Base-by-base conservation (phyloP, 176 grass and related monocot genomes). In the Juncus effusus region DNA sequence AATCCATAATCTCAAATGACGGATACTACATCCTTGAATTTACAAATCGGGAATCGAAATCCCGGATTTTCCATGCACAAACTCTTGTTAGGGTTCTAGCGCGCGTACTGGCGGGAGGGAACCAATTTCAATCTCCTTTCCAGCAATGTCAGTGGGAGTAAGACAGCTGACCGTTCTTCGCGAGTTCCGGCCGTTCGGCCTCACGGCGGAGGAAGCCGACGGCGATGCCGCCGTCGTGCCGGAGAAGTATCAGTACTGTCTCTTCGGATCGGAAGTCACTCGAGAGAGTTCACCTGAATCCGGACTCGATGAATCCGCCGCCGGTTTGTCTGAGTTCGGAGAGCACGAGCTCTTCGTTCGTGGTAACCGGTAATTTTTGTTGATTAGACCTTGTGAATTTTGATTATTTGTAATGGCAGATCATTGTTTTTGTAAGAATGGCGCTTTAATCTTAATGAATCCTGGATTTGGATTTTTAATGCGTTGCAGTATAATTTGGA, bases 281-380 rank as follows among this genome's bases (percentile, higher is more conserved):
- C 81, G 81, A 47, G 62, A 65, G 81, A 73, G 16, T 53, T 59
- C 10, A 49, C 82, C 74, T 11, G 67, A 71, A 38, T 59, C 77
- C 15, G 56, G 62, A 2, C 19, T 28, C 9, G 59, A 68, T 2
- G 79, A 45, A 55, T 77, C 76, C 12, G 42, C 83, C 3, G 73
- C 73, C 7, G 65, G 56, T 16, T 74, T 83, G 7, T 58, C 49
- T 39, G 82, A 86, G 19, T 72, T 82, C 47, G 85, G 85, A 72
- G 93, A 97, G 74, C 93, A 97, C 78, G 93, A 97, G 75, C 82
- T 97, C 78, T 97, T 97, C 69, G 83, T 92, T 59, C 88, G 93
- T 62, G 93, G 82, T 42, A 97, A 89, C 59, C 60, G 81, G 93
- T 97, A 66, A 51, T 56, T 14, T 4, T 69, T 52, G 40, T 15